Percentiles rank a stretch among this genome's conserved stretches.
phyloP scores from a whole-genome alignment of 306 rosid species.

The Prosopis cineraria region DNA sequence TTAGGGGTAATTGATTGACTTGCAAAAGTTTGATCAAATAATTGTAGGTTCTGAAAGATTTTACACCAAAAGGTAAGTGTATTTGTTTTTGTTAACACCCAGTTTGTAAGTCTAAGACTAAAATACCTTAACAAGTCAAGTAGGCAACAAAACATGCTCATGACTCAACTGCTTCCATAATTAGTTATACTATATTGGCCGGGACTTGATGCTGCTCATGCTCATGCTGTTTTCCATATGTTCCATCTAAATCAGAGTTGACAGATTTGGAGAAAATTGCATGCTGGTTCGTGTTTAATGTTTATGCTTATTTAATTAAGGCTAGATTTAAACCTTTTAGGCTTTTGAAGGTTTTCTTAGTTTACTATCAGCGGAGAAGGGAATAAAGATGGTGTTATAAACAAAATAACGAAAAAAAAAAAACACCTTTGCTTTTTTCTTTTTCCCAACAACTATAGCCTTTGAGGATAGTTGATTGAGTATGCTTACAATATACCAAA shows the following conservation, averaged over 20 bases:
- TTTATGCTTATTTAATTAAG: background rate
- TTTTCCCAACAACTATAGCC: background rate
- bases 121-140: background rate
- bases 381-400: background rate
- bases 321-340: background rate
- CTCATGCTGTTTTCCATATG: background rate
- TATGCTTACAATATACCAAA: constrained; percentile 22
- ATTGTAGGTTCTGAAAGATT: constrained; percentile 9
- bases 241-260: background rate
- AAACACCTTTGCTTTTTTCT: background rate
- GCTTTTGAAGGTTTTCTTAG: background rate
- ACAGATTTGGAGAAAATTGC: background rate
- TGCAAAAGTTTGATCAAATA: background rate
- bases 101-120: background rate
- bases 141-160: too few species aligned
- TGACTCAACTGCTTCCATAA: constrained; percentile 33
- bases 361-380: too few species aligned
- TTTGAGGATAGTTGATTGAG: background rate
- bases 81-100: constrained; percentile 16
- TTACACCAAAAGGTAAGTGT: constrained; percentile 4
- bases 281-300: background rate
- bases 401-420: background rate
- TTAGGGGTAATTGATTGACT: background rate
- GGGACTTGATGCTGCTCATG: background rate
- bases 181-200: constrained; percentile 13